These are phyloP conservation scores for Camelina hispida DNA, from an alignment of 345 rosid species.

Conservation along the genomic window DNA sequence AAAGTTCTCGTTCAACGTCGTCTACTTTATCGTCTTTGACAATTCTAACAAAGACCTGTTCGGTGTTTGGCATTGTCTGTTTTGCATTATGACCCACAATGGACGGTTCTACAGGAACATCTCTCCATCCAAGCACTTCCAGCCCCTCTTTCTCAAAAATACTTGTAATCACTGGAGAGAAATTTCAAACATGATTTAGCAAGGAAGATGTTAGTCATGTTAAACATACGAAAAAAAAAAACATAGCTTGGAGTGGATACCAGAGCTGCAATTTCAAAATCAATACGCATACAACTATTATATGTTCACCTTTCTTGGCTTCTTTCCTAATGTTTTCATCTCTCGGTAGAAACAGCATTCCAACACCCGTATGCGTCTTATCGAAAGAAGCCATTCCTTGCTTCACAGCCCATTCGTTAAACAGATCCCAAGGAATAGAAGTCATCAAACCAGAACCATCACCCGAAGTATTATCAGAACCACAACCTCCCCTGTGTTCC, in stretches of 20 bases:
- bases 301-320: conserved; percentile 78
- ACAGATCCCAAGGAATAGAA: conserved; percentile 94
- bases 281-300: conserved; percentile 14
- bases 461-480: conserved; percentile 97
- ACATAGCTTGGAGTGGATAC: conserved; percentile 1
- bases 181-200: conserved; percentile 36
- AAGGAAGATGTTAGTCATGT: not conserved
- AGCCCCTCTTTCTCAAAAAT: conserved; percentile 92
- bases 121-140: conserved; percentile 99
- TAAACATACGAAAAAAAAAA: not conserved
- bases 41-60: conserved; percentile 95
- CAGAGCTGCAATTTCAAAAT: conserved; percentile 23
- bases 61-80: conserved; percentile 90
- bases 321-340: conserved; percentile 63
- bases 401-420: conserved; percentile 75
- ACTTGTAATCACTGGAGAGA: conserved; percentile 66
- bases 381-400: conserved; percentile 81
- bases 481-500: conserved; percentile 99
- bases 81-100: conserved; percentile 91
- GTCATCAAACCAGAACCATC: conserved; percentile 98
- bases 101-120: conserved; percentile 85
- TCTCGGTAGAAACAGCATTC: conserved; percentile 87
- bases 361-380: conserved; percentile 87
- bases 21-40: conserved; percentile 84
- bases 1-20: conserved; percentile 95